Evolutionary conservation across 1,284 basidiomycete species (phyloP).

Genomic region (Lentinula novae-zelandiae): DNA sequence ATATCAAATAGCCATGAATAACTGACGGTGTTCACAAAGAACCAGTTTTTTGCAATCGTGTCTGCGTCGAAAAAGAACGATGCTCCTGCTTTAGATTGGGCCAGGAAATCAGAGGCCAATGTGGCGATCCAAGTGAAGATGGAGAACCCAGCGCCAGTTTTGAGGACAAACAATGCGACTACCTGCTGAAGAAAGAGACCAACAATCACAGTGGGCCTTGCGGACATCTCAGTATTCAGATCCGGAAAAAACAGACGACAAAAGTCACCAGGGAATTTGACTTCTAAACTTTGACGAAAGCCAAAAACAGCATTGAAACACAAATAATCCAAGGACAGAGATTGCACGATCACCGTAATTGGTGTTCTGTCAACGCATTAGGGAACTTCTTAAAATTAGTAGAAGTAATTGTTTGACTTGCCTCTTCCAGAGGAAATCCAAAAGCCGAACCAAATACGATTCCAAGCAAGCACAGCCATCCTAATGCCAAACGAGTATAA

Average conservation of each 20-base stretch:
- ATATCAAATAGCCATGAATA: slow-evolving; percentile 1
- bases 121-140: slow-evolving; percentile 81
- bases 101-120: slow-evolving; percentile 71
- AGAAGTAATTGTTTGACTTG: slow-evolving; percentile 21
- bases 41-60: slow-evolving; percentile 64
- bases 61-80: slow-evolving; percentile 76
- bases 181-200: slow-evolving; percentile 80
- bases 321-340: slow-evolving; percentile 72
- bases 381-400: background rate
- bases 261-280: slow-evolving; percentile 60
- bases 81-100: slow-evolving; percentile 60
- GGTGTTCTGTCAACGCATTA: slow-evolving; percentile 43
- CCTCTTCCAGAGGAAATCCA: slow-evolving; percentile 62
- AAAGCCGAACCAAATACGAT: slow-evolving; percentile 82
- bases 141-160: slow-evolving; percentile 73
- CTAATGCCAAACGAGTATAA: slow-evolving; percentile 51
- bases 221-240: background rate
- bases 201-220: slow-evolving; percentile 77
- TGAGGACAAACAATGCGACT: slow-evolving; percentile 84
- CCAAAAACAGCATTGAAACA: slow-evolving; percentile 77
- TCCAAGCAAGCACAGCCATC: slow-evolving; percentile 70
- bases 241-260: too few species aligned
- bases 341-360: slow-evolving; percentile 76
- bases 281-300: slow-evolving; percentile 55
- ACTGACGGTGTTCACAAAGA: slow-evolving; percentile 74